Base-by-base conservation (phyloP, 257 asterid genomes). In the Forsythia viridissima region DNA sequence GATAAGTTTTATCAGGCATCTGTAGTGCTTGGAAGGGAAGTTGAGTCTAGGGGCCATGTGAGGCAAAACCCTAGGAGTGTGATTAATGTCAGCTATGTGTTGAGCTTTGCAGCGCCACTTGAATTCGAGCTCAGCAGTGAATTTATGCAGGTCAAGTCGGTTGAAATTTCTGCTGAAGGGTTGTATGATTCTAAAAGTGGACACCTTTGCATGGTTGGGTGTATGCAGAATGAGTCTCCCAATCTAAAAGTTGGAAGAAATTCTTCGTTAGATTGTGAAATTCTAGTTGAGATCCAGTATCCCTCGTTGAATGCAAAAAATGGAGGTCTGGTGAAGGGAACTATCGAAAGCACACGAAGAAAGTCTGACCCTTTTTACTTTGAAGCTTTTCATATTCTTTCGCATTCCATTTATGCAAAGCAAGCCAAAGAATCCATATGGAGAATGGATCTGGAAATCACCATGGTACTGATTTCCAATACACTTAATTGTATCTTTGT, bases 361-460 rank as follows among this genome's bases (percentile, higher is more conserved):
- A 90, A 86, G 57, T 84, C 93, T 13, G 93, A 94, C 76, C 80
- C 76, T 13, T 86, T 86, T 71, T 91, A 88, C 82, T 94, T 92
- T 82, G 96, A 92, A 74, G 91, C 92, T 65, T 82, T 90, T 34
- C 86, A 87, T 70, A 77, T 94, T 69, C 7, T 82, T 71, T 91
- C 98, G 9, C 89, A 65, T 44, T 88, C 97, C 63, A 73, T 93
- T 24, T 92, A 92, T 67, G 38, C 76, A 39, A 89, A 85, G 46
- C 92, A 92, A 88, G 97, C 91, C 75, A 89, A 79, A 82, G 90
- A 90, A 61, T 91, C 98, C 48, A 79, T 92, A 48, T 92, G 96
- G 95, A 89, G 91, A 79, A 91, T 93, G 92, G 98, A 94, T 89
- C 86, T 94, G 80, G 98, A 94, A 88, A 86, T 92, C 86, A 86